phyloP scores from a whole-genome alignment of 371 early-diverging fungal genomes.

The Apophysomyces elegans region DNA sequence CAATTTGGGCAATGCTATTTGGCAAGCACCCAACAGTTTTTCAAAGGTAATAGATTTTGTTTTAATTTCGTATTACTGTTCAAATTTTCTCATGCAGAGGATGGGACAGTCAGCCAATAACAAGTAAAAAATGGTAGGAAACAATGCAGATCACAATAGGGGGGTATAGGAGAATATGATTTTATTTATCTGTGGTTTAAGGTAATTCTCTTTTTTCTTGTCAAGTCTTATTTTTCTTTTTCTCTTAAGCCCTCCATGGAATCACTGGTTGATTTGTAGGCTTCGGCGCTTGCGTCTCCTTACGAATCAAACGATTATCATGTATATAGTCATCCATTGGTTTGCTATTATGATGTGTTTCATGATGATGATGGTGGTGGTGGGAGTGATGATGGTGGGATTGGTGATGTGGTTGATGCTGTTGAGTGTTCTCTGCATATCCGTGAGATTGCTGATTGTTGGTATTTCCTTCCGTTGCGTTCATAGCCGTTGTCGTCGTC shows the following conservation, averaged over 20 bases:
- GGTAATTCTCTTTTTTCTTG: conserved; percentile 1
- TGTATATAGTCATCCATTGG: neutral
- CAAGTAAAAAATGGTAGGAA: no score
- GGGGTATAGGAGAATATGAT: neutral
- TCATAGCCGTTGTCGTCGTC: neutral
- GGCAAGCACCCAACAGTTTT: no score
- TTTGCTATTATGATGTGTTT: neutral
- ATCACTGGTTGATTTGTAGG: conserved; percentile 1
- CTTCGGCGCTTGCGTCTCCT: neutral
- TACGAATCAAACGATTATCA: neutral
- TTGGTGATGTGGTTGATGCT: neutral
- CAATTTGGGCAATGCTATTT: no score
- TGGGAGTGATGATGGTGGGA: neutral
- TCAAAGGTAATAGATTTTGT: no score
- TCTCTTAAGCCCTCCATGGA: conserved; percentile 11
- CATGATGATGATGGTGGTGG: conserved; percentile 7
- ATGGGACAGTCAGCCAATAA: no score
- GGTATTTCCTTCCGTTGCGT: no score
- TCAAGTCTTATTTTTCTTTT: neutral
- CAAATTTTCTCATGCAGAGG: no score
- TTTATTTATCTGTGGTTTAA: no score
- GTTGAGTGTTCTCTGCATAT: neutral
- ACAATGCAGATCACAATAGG: neutral
- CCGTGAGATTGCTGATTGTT: neutral
- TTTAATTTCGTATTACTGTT: no score